phyloP scores from a whole-genome alignment of 140 eudicot genomes.

The Flaveria floridana region DNA sequence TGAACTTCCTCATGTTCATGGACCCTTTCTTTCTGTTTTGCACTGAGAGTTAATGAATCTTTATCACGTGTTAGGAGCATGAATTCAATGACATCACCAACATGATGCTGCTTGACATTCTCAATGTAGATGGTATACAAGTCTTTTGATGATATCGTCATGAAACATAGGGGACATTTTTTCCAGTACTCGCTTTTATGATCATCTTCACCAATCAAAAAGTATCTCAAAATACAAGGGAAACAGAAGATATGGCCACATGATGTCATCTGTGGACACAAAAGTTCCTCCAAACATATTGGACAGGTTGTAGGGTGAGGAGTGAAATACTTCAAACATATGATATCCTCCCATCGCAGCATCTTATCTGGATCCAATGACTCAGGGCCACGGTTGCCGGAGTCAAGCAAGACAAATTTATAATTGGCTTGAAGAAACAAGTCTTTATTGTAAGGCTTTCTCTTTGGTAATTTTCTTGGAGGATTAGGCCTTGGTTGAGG shows the following conservation, averaged over 20 bases:
- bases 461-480: slow-evolving; percentile 56
- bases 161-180: slow-evolving; percentile 91
- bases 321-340: slow-evolving; percentile 68
- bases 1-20: slow-evolving; percentile 34
- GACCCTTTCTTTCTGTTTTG: slow-evolving; percentile 46
- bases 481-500: slow-evolving; percentile 59
- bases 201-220: slow-evolving; percentile 62
- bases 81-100: slow-evolving; percentile 71
- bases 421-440: slow-evolving; percentile 92
- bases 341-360: slow-evolving; percentile 87
- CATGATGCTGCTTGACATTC: slow-evolving; percentile 61
- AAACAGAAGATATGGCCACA: slow-evolving; percentile 96
- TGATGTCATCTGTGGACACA: slow-evolving; percentile 92
- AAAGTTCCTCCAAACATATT: slow-evolving; percentile 79
- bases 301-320: slow-evolving; percentile 84
- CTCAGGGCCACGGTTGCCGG: slow-evolving; percentile 62
- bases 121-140: slow-evolving; percentile 80
- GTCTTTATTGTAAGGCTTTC: slow-evolving; percentile 87
- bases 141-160: slow-evolving; percentile 82
- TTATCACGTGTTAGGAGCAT: slow-evolving; percentile 76
- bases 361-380: slow-evolving; percentile 83
- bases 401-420: slow-evolving; percentile 75
- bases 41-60: slow-evolving; percentile 56
- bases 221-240: slow-evolving; percentile 85
- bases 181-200: slow-evolving; percentile 64